A percentile compares a stretch with the other conserved stretches of the same genome.
Conservation (phyloP, 352 stramenopile species). For the Globisporangium lucens region DNA sequence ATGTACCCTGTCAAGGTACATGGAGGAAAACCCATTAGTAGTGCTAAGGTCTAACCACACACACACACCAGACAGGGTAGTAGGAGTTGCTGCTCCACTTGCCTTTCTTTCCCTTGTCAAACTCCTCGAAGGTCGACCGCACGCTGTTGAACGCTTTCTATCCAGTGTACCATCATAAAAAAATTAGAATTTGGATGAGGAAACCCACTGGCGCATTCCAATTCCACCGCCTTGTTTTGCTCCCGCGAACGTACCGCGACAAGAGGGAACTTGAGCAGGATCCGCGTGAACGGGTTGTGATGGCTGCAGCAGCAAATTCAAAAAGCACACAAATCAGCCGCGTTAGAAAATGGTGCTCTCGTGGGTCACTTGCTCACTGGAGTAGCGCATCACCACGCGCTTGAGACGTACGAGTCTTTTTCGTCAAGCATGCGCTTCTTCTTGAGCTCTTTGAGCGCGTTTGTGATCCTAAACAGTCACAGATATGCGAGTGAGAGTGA, state of each 20-base stretch:
- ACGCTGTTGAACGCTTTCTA: slow-evolving; percentile 72
- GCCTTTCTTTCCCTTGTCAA: slow-evolving; percentile 57
- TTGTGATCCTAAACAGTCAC: slow-evolving; percentile 54
- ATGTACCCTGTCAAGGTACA: slow-evolving; percentile 40
- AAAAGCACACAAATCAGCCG: not conserved
- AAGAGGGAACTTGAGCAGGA: slow-evolving; percentile 75
- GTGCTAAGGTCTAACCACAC: not conserved
- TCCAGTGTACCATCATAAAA: too few relatives aligned
- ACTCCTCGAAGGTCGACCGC: slow-evolving; percentile 62
- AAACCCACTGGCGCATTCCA: too few relatives aligned
- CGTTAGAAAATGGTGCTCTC: not conserved
- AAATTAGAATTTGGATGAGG: too few relatives aligned
- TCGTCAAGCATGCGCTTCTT: slow-evolving; percentile 45
- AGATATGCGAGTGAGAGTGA: not conserved
- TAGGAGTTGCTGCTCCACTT: slow-evolving; percentile 9
- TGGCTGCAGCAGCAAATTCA: slow-evolving; percentile 14
- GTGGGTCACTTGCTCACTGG: not conserved
- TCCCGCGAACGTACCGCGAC: slow-evolving; percentile 27
- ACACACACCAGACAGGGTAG: not conserved
- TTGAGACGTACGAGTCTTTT: slow-evolving; percentile 40
- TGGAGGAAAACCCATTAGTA: not conserved
- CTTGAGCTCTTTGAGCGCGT: slow-evolving; percentile 73
- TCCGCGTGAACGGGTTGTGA: slow-evolving; percentile 69
- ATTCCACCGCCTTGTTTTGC: too few relatives aligned
- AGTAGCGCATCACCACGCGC: too few relatives aligned